Evolutionary conservation across 805 yeast genomes (phyloP), one percentile per base, ranked within the genome.

Genomic region (Yarrowia hollandica): DNA sequence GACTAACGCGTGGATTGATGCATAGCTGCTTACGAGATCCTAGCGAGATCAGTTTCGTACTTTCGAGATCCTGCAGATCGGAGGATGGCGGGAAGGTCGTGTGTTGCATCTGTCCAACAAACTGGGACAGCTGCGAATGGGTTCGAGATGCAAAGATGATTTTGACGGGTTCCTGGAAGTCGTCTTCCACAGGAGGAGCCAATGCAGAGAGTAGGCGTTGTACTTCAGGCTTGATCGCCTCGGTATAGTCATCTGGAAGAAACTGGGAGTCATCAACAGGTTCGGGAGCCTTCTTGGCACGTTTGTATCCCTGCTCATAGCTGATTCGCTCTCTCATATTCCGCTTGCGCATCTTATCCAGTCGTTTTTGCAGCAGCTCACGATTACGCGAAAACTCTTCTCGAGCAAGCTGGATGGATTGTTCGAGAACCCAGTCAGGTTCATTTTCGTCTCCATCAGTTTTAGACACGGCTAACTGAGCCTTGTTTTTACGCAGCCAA

Each of bases 1-100:
- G 72, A 4, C 77, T 70, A 0, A 91, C 86, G 14, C 77, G 76
- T 1, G 83, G 82, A 67, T 91, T 81, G 11, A 91, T 82, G 67
- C 98, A 91, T 1, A 90, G 74, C 65, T 90, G 97, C 68, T 84
- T 86, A 59, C 97, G 79, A 0, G 97, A 89, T 0, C 89, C 96
- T 25, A 91, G 66, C 0, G 97, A 85, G 5, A 86, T 65, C 64
- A 81, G 86, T 66, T 89, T 88, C 5, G 81, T 74, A 48, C 82
- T 75, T 69, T 86, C 94, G 0, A 65, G 61, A 9, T 60, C 57
- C 41, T 75, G 68, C 34, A 91, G 71, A 5, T 35, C 42, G 4
- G 58, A 25, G 2, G 58, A 52, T 10, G 58, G 58, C 1, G 58
- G 58, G 25, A 52, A 52, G 2, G 26, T 14, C 11, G 35, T 25